phyloP scores from a whole-genome alignment of 2,329 filamentous ascomycete genomes.

The Penicillium sp. region DNA sequence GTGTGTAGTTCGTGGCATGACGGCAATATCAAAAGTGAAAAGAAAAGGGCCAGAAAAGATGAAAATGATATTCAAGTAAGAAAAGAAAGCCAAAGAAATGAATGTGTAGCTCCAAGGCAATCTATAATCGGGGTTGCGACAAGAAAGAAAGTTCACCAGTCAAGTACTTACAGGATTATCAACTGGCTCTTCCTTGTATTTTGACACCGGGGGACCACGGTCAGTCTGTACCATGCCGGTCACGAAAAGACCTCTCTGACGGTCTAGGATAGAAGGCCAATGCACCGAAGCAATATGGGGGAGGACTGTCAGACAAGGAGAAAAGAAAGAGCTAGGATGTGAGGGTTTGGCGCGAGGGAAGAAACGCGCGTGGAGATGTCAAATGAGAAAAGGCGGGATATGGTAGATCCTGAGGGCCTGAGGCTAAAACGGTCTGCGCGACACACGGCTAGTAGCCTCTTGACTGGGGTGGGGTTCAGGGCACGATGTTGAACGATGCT shows the following conservation, averaged over 20 bases:
- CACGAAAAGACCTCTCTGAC: constrained; percentile 35
- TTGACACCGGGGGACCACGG: constrained; percentile 38
- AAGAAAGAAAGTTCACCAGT: constrained; percentile 16
- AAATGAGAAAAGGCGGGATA: constrained; percentile 13
- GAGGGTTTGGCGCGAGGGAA: constrained; percentile 15
- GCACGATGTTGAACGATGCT: constrained; percentile 17
- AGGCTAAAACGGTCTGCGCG: constrained; percentile 29
- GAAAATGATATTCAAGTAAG: constrained; percentile 25
- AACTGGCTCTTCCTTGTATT: constrained; percentile 51
- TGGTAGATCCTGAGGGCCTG: constrained; percentile 19
- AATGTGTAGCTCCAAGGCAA: neutral
- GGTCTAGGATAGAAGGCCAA: constrained; percentile 22
- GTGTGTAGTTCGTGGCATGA: neutral
- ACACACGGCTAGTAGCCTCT: constrained; percentile 19
- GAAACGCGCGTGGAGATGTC: constrained; percentile 19
- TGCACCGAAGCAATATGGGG: neutral
- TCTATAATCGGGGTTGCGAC: neutral
- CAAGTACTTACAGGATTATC: constrained; percentile 50
- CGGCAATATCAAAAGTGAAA: neutral
- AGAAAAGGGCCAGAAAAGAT: constrained; percentile 16
- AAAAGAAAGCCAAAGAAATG: constrained; percentile 8
- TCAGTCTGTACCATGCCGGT: constrained; percentile 47
- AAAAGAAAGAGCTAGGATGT: constrained; percentile 15
- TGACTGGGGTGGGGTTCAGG: constrained; percentile 27
- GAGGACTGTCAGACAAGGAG: constrained; percentile 18